Evolutionary conservation across 2,329 filamentous ascomycete species (phyloP), one percentile per base, ranked within the genome.

Genomic region (Colletotrichum gigasporum): DNA sequence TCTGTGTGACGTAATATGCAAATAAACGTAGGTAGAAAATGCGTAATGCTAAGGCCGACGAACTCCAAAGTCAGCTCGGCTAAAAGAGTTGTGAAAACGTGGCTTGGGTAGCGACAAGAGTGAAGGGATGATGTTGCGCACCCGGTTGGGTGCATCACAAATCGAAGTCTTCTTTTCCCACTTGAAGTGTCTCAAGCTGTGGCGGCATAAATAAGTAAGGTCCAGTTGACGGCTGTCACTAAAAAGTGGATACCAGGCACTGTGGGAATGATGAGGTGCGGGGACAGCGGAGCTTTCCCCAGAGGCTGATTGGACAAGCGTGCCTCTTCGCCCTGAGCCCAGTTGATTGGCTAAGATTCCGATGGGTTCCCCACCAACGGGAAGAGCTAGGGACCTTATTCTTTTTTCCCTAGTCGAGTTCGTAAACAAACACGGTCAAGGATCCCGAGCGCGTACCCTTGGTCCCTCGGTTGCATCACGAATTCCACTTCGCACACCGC

Each of bases 381-480:
- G n/a, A n/a, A n/a, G n/a, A n/a, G n/a, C n/a, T n/a, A n/a, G n/a
- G n/a, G n/a, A n/a, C n/a, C n/a, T n/a, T n/a, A n/a, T n/a, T n/a
- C n/a, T n/a, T n/a, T n/a, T n/a, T n/a, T n/a, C n/a, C 67, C 77
- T 79, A 80, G 69, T 65, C 77, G 74, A 69, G 66, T 70, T 26
- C 65, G 80, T 82, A 82, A 82, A 81, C 79, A 81, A 77, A 69
- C 63, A 68, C 67, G 61, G 39, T 62, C 44, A 34, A n/a, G 30
- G 50, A 53, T 65, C 8, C 5, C 32, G 45, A 44, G 39, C 62
- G 62, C 58, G 62, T 35, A 65, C 34, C 55, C 61, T 53, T 35
- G 55, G 55, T 59, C 47, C 61, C 41, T 62, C 39, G 58, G 32
- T 41, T 51, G 35, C 50, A 63, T 32, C 58, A 35, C 50, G 34